Evolutionary conservation across 306 rosid genomes (phyloP).

Genomic region (Arachis stenosperma): DNA sequence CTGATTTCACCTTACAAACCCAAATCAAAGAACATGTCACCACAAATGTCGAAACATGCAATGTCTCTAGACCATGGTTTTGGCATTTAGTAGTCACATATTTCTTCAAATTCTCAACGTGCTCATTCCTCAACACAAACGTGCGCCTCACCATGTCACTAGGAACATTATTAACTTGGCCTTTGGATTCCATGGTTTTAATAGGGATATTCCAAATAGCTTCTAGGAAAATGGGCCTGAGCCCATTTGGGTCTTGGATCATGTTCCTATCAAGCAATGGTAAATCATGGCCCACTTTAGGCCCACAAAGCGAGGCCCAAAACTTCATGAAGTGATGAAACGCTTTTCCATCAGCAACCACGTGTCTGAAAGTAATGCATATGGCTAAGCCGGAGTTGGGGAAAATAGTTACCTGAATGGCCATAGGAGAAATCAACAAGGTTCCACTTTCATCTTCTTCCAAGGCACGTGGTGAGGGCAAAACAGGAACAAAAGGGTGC

Average conservation of each 20-base stretch:
- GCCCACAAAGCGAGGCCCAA: constrained; percentile 31
- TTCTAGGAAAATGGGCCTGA: background rate
- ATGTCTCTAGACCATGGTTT: background rate
- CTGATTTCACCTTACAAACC: constrained; percentile 33
- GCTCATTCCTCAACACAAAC: constrained; percentile 25
- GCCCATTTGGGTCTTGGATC: constrained; percentile 25
- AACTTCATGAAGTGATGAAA: constrained; percentile 40
- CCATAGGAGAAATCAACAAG: constrained; percentile 6
- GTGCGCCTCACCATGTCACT: constrained; percentile 11
- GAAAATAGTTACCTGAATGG: constrained; percentile 33
- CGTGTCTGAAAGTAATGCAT: constrained; percentile 27
- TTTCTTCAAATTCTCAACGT: constrained; percentile 32
- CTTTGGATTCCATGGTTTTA: background rate
- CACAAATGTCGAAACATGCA: constrained; percentile 31
- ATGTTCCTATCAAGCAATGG: constrained; percentile 29
- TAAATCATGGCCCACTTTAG: constrained; percentile 4
- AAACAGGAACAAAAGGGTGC: constrained; percentile 14
- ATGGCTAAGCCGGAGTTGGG: constrained; percentile 21
- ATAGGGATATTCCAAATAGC: background rate
- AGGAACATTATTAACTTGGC: background rate
- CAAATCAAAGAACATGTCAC: constrained; percentile 37
- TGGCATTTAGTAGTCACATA: constrained; percentile 1
- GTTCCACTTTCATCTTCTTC: constrained; percentile 18
- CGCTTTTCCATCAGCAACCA: constrained; percentile 25
- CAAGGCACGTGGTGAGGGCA: constrained; percentile 8